These are phyloP conservation scores for Tephrocybe sp. DNA, from an alignment of 768 basidiomycete species.

Conservation along the genomic window DNA sequence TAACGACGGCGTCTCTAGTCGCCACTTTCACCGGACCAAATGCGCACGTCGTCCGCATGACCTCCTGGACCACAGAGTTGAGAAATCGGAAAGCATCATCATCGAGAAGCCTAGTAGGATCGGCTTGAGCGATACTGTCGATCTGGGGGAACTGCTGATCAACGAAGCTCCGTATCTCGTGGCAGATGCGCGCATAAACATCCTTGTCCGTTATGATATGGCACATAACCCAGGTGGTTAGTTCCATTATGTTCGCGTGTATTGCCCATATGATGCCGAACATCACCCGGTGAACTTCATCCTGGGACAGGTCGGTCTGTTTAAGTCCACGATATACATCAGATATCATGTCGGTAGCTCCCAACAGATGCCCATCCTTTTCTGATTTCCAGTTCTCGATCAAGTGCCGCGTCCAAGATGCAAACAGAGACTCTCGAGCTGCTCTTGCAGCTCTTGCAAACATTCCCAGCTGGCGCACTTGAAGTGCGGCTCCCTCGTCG, in stretches of 20 bases:
- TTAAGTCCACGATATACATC: neutral
- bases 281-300: neutral
- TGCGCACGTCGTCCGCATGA: neutral
- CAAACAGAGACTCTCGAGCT: neutral
- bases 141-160: neutral
- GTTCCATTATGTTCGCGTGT: neutral
- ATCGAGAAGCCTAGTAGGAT: neutral
- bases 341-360: neutral
- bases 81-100: neutral
- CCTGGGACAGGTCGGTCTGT: neutral
- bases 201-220: conserved; percentile 1
- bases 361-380: neutral
- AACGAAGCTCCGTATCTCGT: conserved; percentile 1
- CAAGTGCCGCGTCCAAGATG: neutral
- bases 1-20: neutral
- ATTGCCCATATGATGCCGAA: neutral
- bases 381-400: neutral
- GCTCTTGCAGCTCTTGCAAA: neutral
- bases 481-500: neutral
- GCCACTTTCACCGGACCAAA: neutral
- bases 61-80: neutral
- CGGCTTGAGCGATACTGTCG: neutral
- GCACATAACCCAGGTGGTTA: neutral
- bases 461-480: neutral
- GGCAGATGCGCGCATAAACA: neutral